Evolutionary conservation across 2,329 filamentous ascomycete species (phyloP).

Genomic region (Microdochium paspali): DNA sequence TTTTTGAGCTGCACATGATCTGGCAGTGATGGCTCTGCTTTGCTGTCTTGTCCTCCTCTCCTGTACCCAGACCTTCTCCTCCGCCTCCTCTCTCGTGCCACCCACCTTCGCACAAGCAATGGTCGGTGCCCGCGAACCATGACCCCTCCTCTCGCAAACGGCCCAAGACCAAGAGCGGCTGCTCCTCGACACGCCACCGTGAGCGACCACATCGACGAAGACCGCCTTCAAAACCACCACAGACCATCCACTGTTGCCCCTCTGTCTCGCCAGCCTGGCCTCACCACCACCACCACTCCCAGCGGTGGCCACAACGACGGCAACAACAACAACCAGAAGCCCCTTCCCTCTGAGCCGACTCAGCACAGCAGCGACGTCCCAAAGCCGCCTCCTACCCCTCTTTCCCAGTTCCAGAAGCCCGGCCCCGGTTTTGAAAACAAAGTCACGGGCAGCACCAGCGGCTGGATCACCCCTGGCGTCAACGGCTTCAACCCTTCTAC

Average conservation of each 20-base stretch:
- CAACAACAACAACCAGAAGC: background rate
- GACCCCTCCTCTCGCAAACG: background rate
- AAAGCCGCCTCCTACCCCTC: background rate
- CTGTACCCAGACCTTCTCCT: background rate
- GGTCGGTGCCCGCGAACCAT: background rate
- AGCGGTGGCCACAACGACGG: too few species aligned
- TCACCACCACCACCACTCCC: background rate
- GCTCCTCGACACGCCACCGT: background rate
- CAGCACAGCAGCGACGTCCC: background rate
- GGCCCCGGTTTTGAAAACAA: conserved; percentile 9
- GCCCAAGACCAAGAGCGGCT: background rate
- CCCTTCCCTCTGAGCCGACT: background rate
- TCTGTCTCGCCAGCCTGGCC: background rate
- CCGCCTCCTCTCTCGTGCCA: background rate
- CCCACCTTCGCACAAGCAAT: background rate
- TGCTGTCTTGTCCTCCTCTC: background rate
- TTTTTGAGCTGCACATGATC: too few species aligned
- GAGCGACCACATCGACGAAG: background rate
- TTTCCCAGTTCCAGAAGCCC: conserved; percentile 6
- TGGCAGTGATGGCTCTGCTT: too few species aligned
- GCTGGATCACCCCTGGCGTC: conserved; percentile 6
- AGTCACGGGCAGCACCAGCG: conserved; percentile 9
- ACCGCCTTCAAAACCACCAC: background rate
- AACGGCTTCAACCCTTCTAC: conserved; percentile 8
- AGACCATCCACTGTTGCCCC: background rate